phyloP scores from a whole-genome alignment of 805 yeast species.

The Candida qinlingensis region DNA sequence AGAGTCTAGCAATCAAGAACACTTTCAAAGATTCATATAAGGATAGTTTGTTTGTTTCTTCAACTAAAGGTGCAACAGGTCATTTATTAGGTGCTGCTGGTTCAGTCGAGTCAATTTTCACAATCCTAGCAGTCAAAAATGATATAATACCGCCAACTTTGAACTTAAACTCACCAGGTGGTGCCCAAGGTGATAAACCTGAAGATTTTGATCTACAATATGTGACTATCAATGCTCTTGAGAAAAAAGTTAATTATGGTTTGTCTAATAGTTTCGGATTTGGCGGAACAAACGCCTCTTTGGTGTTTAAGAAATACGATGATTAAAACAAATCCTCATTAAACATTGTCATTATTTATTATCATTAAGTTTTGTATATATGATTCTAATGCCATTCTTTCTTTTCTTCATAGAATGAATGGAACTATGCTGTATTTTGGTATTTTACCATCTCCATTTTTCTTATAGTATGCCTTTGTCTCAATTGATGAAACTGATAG shows the following conservation, averaged over 20 bases:
- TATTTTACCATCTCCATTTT: constrained; percentile 16
- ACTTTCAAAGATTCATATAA: constrained; percentile 37
- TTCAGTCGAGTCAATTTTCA: constrained; percentile 82
- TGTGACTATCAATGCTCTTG: constrained; percentile 41
- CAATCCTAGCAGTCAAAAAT: constrained; percentile 57
- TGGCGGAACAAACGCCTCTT: constrained; percentile 90
- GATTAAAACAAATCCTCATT: background rate
- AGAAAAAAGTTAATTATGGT: constrained; percentile 47
- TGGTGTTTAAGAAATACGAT: constrained; percentile 42
- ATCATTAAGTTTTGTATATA: background rate
- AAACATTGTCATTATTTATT: background rate
- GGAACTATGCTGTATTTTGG: constrained; percentile 35
- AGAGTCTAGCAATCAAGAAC: constrained; percentile 63
- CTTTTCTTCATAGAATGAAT: constrained; percentile 22
- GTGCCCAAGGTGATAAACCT: constrained; percentile 34
- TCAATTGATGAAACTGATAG: constrained; percentile 53
- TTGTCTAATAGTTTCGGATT: constrained; percentile 92
- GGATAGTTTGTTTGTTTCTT: constrained; percentile 48
- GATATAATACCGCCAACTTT: constrained; percentile 72
- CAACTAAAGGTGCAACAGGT: constrained; percentile 91
- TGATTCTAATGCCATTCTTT: background rate
- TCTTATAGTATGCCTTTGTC: constrained; percentile 41
- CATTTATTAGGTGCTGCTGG: constrained; percentile 97
- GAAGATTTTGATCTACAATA: constrained; percentile 49
- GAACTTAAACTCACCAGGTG: constrained; percentile 55